Evolutionary conservation across 83 land plant genomes (phyloP), one percentile per base, ranked within the genome.

Genomic region (Picea mariana): DNA sequence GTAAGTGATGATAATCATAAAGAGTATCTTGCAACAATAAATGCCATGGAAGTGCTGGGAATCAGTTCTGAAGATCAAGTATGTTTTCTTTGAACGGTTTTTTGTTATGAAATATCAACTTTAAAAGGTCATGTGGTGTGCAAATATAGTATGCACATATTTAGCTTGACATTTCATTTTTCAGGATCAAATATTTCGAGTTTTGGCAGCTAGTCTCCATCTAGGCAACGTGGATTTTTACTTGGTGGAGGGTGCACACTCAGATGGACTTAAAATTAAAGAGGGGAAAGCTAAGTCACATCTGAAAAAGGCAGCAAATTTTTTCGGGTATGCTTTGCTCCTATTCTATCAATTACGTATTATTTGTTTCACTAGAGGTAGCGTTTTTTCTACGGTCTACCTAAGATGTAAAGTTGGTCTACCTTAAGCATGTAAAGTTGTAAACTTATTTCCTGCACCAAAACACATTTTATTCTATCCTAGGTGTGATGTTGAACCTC

Each of bases 181-280:
- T 58, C 90, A 97, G 99, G 99, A 98, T 81, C 98, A 97, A 63
- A 96, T 96, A 77, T 98, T 98, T 75, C 90, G 95, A 80, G 98
- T 96, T 63, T 88, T 94, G 44, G 98, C 96, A 67, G 81, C 98
- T 47, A 91, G 95, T 76, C 92, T 94, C 83, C 99, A 98, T 89
- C 68, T 98, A 71, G 98, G 99, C 2, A 98, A 98, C 77, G 88
- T 98, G 80, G 93, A 89, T 2, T 98, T 98, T 86, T 81, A 88
- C 18, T 90, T 88, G 79, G 99, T 97, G 61, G 83, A 88, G 83
- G 99, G 94, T 77, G 65, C 88, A 34, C 97, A 97, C 80, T 94
- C 97, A 38, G 91, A 98, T 78, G 86, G 88, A 78, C 88, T n/a
- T n/a, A n/a, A n/a, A n/a, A n/a, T n/a, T n/a, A n/a, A n/a, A n/a